Evolutionary conservation across 83 land plant genomes (phyloP).

Genomic region (Thuja plicata): DNA sequence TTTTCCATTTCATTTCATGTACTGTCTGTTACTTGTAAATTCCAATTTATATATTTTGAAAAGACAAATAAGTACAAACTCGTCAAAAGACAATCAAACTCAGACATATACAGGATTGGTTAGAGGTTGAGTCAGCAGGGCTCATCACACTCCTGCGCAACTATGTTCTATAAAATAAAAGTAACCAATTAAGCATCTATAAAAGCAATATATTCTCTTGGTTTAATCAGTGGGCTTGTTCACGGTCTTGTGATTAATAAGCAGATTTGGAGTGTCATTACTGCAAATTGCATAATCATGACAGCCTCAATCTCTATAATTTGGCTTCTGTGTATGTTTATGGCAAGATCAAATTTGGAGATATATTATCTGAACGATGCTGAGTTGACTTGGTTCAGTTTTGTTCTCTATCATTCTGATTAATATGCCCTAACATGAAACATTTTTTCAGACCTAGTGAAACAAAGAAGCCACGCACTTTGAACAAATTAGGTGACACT

Average conservation of each 20-base stretch:
- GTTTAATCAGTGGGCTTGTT: neutral
- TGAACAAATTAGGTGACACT: slow-evolving; percentile 86
- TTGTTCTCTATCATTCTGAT: neutral
- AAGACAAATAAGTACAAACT: too few species aligned
- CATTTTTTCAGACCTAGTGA: slow-evolving; percentile 73
- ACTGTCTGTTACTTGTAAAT: too few species aligned
- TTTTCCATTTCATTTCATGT: too few species aligned
- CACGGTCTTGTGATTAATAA: neutral
- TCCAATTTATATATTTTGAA: too few species aligned
- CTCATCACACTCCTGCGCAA: too few species aligned
- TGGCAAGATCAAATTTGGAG: neutral
- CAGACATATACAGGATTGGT: too few species aligned
- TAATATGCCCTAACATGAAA: neutral
- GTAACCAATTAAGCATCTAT: neutral
- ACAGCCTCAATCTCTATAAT: neutral
- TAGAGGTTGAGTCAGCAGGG: too few species aligned
- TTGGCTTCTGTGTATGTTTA: neutral
- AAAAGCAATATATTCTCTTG: neutral
- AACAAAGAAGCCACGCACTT: slow-evolving; percentile 62
- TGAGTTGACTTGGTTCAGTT: neutral
- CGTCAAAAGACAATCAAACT: too few species aligned
- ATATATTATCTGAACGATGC: neutral
- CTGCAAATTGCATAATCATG: neutral
- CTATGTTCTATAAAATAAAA: neutral
- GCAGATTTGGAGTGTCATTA: neutral